phyloP scores from a whole-genome alignment of 371 early-diverging fungal genomes.

The Saksenaea oblongispora region DNA sequence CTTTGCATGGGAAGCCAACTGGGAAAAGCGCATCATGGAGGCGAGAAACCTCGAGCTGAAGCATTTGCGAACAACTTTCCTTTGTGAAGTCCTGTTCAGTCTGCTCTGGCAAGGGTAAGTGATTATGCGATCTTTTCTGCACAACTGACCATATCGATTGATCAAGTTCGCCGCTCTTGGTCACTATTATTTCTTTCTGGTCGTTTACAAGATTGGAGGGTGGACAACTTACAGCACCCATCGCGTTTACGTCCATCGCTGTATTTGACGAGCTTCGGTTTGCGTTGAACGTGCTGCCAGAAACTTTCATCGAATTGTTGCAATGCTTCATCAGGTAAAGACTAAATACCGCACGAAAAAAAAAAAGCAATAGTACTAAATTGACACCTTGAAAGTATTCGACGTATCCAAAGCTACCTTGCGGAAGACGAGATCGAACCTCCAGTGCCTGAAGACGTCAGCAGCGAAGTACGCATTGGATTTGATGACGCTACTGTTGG shows the following conservation, averaged over 20 bases:
- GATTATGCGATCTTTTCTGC: not conserved
- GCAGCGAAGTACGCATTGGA: slow-evolving; percentile 45
- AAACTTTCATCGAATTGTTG: slow-evolving; percentile 34
- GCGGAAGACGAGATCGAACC: slow-evolving; percentile 54
- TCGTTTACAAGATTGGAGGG: slow-evolving; percentile 60
- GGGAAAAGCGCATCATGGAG: slow-evolving; percentile 46
- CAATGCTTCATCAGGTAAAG: slow-evolving; percentile 26
- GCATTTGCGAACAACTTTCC: slow-evolving; percentile 40
- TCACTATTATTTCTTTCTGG: slow-evolving; percentile 53
- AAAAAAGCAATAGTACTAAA: not conserved
- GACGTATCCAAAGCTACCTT: slow-evolving; percentile 65
- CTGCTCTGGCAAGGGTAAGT: slow-evolving; percentile 43
- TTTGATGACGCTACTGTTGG: slow-evolving; percentile 52
- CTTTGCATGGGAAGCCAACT: slow-evolving; percentile 62
- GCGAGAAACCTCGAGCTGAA: slow-evolving; percentile 55
- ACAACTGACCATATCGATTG: not conserved
- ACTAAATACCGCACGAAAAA: not conserved
- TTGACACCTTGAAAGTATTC: slow-evolving; percentile 7
- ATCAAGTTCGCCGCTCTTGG: slow-evolving; percentile 48
- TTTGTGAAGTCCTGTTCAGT: slow-evolving; percentile 23
- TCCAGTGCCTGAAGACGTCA: slow-evolving; percentile 33
- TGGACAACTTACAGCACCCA: slow-evolving; percentile 52
- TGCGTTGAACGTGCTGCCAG: slow-evolving; percentile 57
- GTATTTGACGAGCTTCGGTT: slow-evolving; percentile 54
- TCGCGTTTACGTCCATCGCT: slow-evolving; percentile 61